Evolutionary conservation across 2,329 filamentous ascomycete genomes (phyloP).

Genomic region (Pyrenochaeta sp.): DNA sequence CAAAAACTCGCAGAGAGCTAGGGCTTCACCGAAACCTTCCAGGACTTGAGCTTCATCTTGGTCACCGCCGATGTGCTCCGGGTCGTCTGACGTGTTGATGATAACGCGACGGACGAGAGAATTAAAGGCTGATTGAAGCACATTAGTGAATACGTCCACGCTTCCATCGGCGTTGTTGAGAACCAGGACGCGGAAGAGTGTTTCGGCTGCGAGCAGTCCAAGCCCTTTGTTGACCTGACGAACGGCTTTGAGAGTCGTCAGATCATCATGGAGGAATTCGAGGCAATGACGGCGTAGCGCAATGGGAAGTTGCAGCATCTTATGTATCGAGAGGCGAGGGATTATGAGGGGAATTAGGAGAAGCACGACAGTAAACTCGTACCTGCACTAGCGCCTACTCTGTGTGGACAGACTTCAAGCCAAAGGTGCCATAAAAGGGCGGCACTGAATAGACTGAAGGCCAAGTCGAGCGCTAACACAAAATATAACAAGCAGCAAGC

Average conservation of each 20-base stretch:
- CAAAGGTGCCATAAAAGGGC: too few species aligned
- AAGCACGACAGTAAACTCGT: too few species aligned
- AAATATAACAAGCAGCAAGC: neutral
- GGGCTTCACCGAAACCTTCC: constrained; percentile 6
- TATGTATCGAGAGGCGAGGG: too few species aligned
- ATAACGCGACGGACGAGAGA: constrained; percentile 3
- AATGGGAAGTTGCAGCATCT: constrained; percentile 4
- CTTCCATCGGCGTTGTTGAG: constrained; percentile 7
- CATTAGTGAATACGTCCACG: neutral
- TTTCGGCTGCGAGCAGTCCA: constrained; percentile 8
- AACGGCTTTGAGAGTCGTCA: constrained; percentile 5
- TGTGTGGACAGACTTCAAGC: too few species aligned
- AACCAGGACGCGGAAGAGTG: constrained; percentile 7
- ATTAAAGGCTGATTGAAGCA: constrained; percentile 5
- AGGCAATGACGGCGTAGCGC: constrained; percentile 9
- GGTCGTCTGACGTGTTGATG: constrained; percentile 13
- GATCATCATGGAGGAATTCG: constrained; percentile 3
- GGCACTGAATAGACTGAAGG: too few species aligned
- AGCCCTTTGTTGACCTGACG: constrained; percentile 6
- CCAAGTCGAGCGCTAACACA: too few species aligned
- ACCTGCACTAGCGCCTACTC: too few species aligned
- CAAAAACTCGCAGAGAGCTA: neutral
- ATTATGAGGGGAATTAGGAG: too few species aligned
- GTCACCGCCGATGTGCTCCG: neutral
- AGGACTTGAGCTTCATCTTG: neutral